Base-by-base conservation (phyloP, 169 alveolate species). In the Perkinsus chesapeaki region DNA sequence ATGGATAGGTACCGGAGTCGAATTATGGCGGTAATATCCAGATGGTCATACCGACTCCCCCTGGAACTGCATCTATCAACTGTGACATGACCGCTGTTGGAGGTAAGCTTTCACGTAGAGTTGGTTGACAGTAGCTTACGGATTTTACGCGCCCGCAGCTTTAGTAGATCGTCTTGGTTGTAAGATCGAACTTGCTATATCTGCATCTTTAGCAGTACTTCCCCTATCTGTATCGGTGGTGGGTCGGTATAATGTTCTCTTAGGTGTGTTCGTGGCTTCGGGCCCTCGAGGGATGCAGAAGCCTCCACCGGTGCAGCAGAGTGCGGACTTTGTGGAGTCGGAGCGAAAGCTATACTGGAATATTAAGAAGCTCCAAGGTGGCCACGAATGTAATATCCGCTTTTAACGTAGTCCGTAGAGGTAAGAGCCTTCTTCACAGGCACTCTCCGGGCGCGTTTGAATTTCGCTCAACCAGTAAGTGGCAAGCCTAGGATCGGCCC, bases 401-500 rank as follows among this genome's bases (percentile, higher is more conserved):
- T 31, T 27, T 94, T 27, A 23, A 10, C 91, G 95, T 94, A 93
- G 9, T 94, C 93, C 47, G 47, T 12, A 27, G 95, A 94, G 48
- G 91, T 91, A 39, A 94, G 92, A 47, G 92, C 92, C 37, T 92
- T 94, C 10, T 92, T 97, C 36, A 95, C 95, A 91, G 96, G 95
- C 27, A 96, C 92, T 10, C 91, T 96, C 36, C 95, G 95, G 39
- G 92, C 96, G 0, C 94, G 95, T 90, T 95, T 96, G 37, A 95
- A 94, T 38, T 60, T 60, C 82, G 82, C 82, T 60, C 82, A 60
- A 16, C 82, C 82, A 3, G 82, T 60, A 7, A 95, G 93, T 39
- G 93, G 96, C 3, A 95, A 97, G 92, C 97, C 96, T 92, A 98
- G 97, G 95, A 96, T 98, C 34, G 99, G 99, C 0, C 99, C 99